Percentiles rank a stretch among this genome's conserved stretches.
These are phyloP conservation scores for Exidia glandulosa DNA, from an alignment of 768 basidiomycete genomes.

Conservation along the genomic window DNA sequence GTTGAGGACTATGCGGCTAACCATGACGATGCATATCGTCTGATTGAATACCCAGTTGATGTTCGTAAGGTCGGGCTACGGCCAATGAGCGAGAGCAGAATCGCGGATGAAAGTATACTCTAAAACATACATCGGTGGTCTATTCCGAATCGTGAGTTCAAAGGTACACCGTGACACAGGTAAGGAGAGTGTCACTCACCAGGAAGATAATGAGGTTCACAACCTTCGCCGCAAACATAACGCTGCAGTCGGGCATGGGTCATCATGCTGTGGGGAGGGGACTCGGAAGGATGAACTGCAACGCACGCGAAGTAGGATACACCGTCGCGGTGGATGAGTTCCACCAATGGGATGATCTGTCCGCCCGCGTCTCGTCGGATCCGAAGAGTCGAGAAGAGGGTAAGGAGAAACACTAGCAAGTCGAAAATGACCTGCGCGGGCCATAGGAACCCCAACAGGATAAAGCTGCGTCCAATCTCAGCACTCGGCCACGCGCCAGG, in stretches of 20 bases:
- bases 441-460: not conserved
- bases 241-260: no score
- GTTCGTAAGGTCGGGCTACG: not conserved
- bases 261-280: not conserved
- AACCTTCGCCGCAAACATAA: not conserved
- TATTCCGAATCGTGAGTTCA: not conserved
- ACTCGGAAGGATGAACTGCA: not conserved
- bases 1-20: not conserved
- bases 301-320: not conserved
- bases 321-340: not conserved
- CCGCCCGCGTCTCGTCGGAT: not conserved
- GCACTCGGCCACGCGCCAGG: not conserved
- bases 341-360: not conserved
- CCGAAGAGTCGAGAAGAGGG: not conserved
- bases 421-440: not conserved
- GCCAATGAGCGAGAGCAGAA: not conserved
- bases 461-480: not conserved
- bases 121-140: not conserved
- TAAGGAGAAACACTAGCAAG: not conserved
- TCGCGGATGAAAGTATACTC: not conserved
- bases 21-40: not conserved
- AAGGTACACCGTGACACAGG: not conserved
- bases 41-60: not conserved
- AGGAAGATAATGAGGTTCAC: not conserved
- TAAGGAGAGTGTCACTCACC: not conserved